Base-by-base conservation (phyloP, 2,329 filamentous ascomycete genomes). In the Xylaria sp. region DNA sequence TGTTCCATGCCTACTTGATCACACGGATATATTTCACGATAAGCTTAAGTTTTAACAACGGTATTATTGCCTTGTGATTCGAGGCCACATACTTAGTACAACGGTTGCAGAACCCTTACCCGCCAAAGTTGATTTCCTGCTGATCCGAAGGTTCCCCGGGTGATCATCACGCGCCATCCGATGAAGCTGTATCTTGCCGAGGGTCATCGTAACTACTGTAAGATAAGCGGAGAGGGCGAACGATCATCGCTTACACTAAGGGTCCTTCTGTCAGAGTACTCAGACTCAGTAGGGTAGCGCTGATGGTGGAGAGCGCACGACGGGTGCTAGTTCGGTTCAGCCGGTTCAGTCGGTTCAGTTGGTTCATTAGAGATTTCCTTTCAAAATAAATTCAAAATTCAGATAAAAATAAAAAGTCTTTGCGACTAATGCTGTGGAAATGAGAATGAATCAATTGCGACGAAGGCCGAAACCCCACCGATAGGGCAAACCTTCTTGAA, bases 161-260 rank as follows among this genome's bases (percentile, higher is more conserved):
- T 54, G 61, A 68, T 68, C 61, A 37, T 59, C 66, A 51, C 61
- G 44, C 66, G 66, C 55, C 66, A 50, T 23, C 18, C 21, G 55
- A 57, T 44, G 44, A 37, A 40, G 53, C 25, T 59, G 21, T 48
- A 54, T 48, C 50, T 21, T 27, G 37, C 47, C 23, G 47, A 42
- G 48, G 48, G 51, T 29, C 32, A 57, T 55, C 50, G 27, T 54
- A 47, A 57, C 48, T 5, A 29, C 25, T 16, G 10, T 42, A 55
- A 55, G 65, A 60, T 61, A 66, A 66, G 63, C 50, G 29, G 63
- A 57, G 50, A 53, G 40, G 40, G 2, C 21, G 32, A 25, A 40
- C 21, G 37, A 27, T 16, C 25, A 5, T 18, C 23, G n/a, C 54
- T 44, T 58, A 44, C 40, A 44, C 40, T n/a, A 42, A 58, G 35